phyloP scores from a whole-genome alignment of 768 basidiomycete genomes.

The Crucibulum laeve region DNA sequence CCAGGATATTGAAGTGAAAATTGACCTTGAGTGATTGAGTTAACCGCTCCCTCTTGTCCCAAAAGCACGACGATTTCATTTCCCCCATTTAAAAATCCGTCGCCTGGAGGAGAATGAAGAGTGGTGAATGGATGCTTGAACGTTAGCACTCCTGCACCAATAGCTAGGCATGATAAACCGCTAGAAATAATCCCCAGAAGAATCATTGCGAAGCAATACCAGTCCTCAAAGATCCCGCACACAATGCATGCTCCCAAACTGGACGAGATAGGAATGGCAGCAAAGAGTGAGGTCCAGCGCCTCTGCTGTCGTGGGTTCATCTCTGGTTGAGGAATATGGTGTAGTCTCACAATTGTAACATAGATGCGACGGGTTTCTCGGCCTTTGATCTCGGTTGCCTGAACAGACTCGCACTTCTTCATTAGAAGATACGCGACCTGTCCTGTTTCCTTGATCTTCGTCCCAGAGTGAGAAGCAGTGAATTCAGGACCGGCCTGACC shows the following conservation, averaged over 20 bases:
- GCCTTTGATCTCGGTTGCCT: background rate
- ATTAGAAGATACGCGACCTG: background rate
- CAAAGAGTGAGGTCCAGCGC: constrained; percentile 9
- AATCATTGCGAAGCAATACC: constrained; percentile 26
- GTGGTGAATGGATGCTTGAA: background rate
- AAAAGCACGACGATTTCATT: constrained; percentile 17
- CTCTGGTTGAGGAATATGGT: background rate
- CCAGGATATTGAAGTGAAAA: constrained; percentile 15
- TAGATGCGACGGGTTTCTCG: background rate
- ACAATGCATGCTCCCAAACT: constrained; percentile 17
- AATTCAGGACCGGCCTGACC: background rate
- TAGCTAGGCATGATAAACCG: constrained; percentile 17
- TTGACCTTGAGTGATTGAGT: constrained; percentile 18
- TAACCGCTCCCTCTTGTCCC: constrained; percentile 18
- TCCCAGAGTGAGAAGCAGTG: background rate
- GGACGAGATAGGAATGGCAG: constrained; percentile 15
- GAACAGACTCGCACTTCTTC: background rate
- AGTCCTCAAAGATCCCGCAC: constrained; percentile 21
- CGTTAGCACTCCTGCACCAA: constrained; percentile 16
- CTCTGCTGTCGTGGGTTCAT: background rate
- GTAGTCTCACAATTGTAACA: background rate
- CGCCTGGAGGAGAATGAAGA: background rate
- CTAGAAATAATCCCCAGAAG: constrained; percentile 25
- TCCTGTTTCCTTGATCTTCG: background rate
- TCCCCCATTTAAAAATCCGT: constrained; percentile 7